phyloP scores from a whole-genome alignment of 805 yeast species.

The Suhomyces xylopsoci region DNA sequence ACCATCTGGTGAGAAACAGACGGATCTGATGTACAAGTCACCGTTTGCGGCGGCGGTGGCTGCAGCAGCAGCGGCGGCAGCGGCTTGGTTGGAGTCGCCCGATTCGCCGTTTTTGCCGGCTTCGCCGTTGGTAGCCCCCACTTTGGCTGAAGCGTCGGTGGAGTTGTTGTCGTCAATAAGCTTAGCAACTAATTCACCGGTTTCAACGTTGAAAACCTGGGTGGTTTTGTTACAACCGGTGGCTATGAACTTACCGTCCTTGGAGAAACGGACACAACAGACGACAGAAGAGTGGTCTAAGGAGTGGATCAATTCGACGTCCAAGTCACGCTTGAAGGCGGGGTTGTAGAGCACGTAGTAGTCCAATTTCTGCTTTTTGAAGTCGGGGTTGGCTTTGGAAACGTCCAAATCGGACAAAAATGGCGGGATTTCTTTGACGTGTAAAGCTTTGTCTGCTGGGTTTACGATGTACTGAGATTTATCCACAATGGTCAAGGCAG shows the following conservation, averaged over 20 bases:
- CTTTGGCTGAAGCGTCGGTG: conserved; percentile 35
- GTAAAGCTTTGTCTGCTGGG: conserved; percentile 47
- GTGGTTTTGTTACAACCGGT: conserved; percentile 97
- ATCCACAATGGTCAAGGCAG: conserved; percentile 37
- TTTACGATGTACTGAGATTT: conserved; percentile 41
- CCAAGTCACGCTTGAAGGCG: conserved; percentile 61
- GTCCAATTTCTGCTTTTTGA: conserved; percentile 79
- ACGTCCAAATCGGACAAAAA: conserved; percentile 78
- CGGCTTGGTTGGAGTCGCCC: conserved; percentile 12
- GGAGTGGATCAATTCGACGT: conserved; percentile 85
- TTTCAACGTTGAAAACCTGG: conserved; percentile 87
- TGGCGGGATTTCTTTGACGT: conserved; percentile 77
- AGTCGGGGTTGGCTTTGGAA: conserved; percentile 66
- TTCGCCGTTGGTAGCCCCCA: conserved; percentile 20
- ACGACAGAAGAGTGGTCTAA: conserved; percentile 93
- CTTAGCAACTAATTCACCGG: conserved; percentile 86
- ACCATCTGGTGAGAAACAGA: conserved; percentile 93
- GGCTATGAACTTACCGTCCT: conserved; percentile 88
- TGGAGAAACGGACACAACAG: conserved; percentile 91
- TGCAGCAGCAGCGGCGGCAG: conserved; percentile 13
- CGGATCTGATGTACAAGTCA: conserved; percentile 90
- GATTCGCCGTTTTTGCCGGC: conserved; percentile 21
- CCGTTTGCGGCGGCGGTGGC: conserved; percentile 63
- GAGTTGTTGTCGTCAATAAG: conserved; percentile 69
- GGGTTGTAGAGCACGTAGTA: conserved; percentile 91